A percentile compares a stretch with the other conserved stretches of the same genome.
Evolutionary conservation across 164 flowering plant species (phyloP).

Genomic region (Akebia trifoliata): DNA sequence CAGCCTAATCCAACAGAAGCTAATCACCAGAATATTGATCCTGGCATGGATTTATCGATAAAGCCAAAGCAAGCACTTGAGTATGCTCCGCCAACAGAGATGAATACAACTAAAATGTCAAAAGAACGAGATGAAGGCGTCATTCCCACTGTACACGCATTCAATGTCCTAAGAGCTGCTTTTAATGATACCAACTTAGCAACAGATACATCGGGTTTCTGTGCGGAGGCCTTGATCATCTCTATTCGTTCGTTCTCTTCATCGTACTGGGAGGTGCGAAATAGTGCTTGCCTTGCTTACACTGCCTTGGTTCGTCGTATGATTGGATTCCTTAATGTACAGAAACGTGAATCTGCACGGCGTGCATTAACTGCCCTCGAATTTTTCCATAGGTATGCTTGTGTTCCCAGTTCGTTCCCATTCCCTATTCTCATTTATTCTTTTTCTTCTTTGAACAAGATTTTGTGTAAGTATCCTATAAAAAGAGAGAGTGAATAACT

Average conservation of each 20-base stretch:
- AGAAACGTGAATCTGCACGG: constrained; percentile 83
- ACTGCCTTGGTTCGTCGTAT: constrained; percentile 92
- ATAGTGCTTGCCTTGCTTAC: constrained; percentile 93
- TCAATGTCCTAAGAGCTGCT: constrained; percentile 87
- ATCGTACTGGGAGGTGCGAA: constrained; percentile 92
- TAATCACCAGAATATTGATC: constrained; percentile 11
- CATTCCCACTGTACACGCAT: constrained; percentile 94
- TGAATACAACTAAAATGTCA: constrained; percentile 31
- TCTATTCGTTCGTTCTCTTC: constrained; percentile 87
- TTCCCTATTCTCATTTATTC: neutral
- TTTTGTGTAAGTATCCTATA: neutral
- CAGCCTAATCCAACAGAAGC: constrained; percentile 29
- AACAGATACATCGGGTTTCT: constrained; percentile 88
- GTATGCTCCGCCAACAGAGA: constrained; percentile 12
- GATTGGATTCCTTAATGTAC: constrained; percentile 95
- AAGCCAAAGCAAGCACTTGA: constrained; percentile 16
- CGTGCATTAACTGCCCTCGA: constrained; percentile 89
- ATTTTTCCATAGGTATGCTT: constrained; percentile 83
- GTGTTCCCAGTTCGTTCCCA: neutral
- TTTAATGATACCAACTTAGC: constrained; percentile 93
- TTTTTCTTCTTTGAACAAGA: neutral
- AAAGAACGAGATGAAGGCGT: constrained; percentile 93
- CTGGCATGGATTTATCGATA: constrained; percentile 8
- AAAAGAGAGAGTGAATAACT: neutral
- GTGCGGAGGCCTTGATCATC: constrained; percentile 89